Evolutionary conservation across 2,329 filamentous ascomycete species (phyloP).

Genomic region (Fulvia fulva): DNA sequence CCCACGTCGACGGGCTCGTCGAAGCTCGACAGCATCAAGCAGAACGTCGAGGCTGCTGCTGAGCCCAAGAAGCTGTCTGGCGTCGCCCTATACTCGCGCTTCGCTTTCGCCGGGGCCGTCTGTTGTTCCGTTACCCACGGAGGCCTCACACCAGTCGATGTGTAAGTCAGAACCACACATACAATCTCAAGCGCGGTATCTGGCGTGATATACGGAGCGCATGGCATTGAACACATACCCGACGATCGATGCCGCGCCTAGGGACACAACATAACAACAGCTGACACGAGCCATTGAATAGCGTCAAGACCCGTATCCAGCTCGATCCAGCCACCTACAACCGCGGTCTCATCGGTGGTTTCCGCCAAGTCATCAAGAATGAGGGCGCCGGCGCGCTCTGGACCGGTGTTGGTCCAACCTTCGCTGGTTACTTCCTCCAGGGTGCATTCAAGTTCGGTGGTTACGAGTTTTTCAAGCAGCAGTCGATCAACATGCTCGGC

Average conservation of each 20-base stretch:
- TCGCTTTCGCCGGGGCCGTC: constrained; percentile 94
- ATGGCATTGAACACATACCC: not conserved
- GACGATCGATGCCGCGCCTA: not conserved
- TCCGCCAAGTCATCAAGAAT: constrained; percentile 77
- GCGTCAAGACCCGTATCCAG: constrained; percentile 94
- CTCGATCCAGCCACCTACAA: constrained; percentile 88
- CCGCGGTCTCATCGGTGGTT: constrained; percentile 78
- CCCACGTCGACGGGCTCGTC: constrained; percentile 48
- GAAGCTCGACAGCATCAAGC: constrained; percentile 53
- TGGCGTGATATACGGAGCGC: not conserved
- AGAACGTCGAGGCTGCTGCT: constrained; percentile 40
- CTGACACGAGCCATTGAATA: constrained; percentile 38
- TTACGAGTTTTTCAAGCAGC: constrained; percentile 96
- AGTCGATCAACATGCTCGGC: constrained; percentile 75
- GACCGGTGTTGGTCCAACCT: constrained; percentile 81
- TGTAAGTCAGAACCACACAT: constrained; percentile 63
- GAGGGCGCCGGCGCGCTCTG: constrained; percentile 83
- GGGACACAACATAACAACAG: not conserved
- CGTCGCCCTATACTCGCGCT: constrained; percentile 81
- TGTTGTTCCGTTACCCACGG: constrained; percentile 99
- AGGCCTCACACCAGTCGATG: constrained; percentile 94
- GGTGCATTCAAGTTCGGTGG: constrained; percentile 91
- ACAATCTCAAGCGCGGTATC: not conserved
- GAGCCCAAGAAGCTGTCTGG: constrained; percentile 56
- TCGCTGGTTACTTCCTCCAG: constrained; percentile 90